A percentile compares a stretch with the other conserved stretches of the same genome.
Evolutionary conservation across 192 early-diverging fungal species (phyloP).

Genomic region (Coemansia sp.): DNA sequence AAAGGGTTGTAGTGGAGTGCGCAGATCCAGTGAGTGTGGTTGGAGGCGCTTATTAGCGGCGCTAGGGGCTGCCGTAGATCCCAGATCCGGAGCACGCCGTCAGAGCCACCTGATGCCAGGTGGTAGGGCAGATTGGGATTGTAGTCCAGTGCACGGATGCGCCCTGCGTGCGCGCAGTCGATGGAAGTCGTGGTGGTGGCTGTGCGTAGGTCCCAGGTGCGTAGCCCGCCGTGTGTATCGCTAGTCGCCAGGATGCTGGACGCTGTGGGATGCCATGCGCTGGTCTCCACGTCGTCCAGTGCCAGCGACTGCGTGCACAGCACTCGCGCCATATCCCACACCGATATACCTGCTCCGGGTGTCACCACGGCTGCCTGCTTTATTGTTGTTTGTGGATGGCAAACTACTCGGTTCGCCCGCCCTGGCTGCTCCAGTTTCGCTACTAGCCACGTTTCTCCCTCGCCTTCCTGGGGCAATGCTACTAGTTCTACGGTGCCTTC

Average conservation of each 20-base stretch:
- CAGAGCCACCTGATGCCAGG: slow-evolving; percentile 86
- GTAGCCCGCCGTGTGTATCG: slow-evolving; percentile 48
- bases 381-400: slow-evolving; percentile 17
- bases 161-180: slow-evolving; percentile 74
- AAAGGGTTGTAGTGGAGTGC: slow-evolving; percentile 82
- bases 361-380: slow-evolving; percentile 23
- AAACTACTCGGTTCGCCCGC: slow-evolving; percentile 16
- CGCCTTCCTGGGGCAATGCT: background rate
- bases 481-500: slow-evolving; percentile 24
- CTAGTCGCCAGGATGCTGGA: slow-evolving; percentile 58
- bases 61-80: slow-evolving; percentile 66
- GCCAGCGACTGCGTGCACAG: slow-evolving; percentile 1
- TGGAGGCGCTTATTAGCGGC: slow-evolving; percentile 69
- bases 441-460: background rate
- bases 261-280: slow-evolving; percentile 36
- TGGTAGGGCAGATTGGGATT: slow-evolving; percentile 89
- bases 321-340: slow-evolving; percentile 27
- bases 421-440: background rate
- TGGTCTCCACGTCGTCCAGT: slow-evolving; percentile 37
- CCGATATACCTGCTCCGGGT: slow-evolving; percentile 6
- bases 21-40: slow-evolving; percentile 93
- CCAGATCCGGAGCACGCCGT: slow-evolving; percentile 89
- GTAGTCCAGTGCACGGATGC: slow-evolving; percentile 75
- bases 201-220: slow-evolving; percentile 73
- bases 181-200: slow-evolving; percentile 44